phyloP scores from a whole-genome alignment of 2,329 filamentous ascomycete species.

The Claviceps paspali region DNA sequence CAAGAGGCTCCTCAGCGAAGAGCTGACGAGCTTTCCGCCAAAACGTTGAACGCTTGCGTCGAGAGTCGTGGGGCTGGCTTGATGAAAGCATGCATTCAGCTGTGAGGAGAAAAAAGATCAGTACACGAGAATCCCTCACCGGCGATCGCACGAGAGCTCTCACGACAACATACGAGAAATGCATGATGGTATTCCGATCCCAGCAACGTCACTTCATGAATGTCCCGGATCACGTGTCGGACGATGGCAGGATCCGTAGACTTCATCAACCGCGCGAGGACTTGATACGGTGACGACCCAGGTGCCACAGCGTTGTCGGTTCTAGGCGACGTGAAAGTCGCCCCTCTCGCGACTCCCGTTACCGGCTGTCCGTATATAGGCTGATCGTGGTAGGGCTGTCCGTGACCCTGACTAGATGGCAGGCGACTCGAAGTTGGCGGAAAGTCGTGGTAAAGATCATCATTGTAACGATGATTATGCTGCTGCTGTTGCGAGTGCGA shows the following conservation, averaged over 20 bases:
- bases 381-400: not conserved
- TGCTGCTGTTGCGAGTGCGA: not conserved
- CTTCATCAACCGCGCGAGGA: constrained; percentile 18
- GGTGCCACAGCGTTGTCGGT: not conserved
- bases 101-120: constrained; percentile 15
- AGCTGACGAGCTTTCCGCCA: constrained; percentile 26
- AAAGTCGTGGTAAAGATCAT: too few species aligned
- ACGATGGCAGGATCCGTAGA: constrained; percentile 29
- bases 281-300: not conserved
- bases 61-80: constrained; percentile 23
- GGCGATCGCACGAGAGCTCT: not conserved
- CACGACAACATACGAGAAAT: constrained; percentile 32
- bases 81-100: constrained; percentile 35
- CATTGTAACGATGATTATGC: not conserved
- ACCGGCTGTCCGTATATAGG: not conserved
- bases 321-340: constrained; percentile 1
- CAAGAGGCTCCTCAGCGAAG: constrained; percentile 26
- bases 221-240: constrained; percentile 31
- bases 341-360: not conserved
- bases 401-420: too few species aligned
- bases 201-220: constrained; percentile 33
- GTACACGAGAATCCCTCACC: not conserved
- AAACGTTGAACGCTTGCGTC: constrained; percentile 28
- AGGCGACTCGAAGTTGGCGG: too few species aligned
- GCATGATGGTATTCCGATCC: constrained; percentile 37